phyloP scores from a whole-genome alignment of 2,329 filamentous ascomycete genomes.

The Diplodia scrobiculata region DNA sequence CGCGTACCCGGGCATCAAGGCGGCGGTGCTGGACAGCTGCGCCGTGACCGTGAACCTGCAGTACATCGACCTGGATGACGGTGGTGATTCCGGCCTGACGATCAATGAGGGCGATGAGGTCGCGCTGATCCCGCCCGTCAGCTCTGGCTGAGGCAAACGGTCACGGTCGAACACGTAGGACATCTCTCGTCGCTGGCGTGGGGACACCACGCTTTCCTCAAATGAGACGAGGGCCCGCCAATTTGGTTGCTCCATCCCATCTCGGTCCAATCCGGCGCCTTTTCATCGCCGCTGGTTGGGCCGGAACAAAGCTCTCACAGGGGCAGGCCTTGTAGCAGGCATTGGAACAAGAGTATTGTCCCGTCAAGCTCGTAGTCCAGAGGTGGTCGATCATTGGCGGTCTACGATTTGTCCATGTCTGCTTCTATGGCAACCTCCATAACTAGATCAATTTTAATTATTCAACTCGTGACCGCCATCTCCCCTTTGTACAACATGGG shows the following conservation, averaged over 20 bases:
- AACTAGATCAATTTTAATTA: not conserved
- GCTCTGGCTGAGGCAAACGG: constrained; percentile 64
- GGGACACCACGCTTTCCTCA: not conserved
- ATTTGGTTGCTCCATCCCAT: not conserved
- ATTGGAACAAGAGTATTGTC: not conserved
- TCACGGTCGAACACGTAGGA: not conserved
- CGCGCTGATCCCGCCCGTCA: constrained; percentile 84
- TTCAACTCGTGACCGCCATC: not conserved
- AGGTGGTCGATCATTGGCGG: not conserved
- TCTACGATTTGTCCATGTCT: not conserved
- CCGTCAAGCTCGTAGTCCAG: not conserved
- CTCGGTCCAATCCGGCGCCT: not conserved
- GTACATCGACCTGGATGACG: constrained; percentile 71
- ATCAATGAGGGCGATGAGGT: constrained; percentile 79
- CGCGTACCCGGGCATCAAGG: constrained; percentile 68
- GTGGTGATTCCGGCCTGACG: constrained; percentile 51
- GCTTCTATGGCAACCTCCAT: not conserved
- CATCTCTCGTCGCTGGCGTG: not conserved
- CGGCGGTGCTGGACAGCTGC: constrained; percentile 69
- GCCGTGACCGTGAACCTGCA: constrained; percentile 78
- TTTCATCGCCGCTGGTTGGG: not conserved
- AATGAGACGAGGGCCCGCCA: not conserved
- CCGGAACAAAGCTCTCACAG: not conserved
- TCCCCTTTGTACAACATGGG: not conserved
- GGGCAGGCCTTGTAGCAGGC: not conserved